These are phyloP conservation scores for Mortierella sp. DNA, from an alignment of 371 early-diverging fungal species.

Conservation along the genomic window DNA sequence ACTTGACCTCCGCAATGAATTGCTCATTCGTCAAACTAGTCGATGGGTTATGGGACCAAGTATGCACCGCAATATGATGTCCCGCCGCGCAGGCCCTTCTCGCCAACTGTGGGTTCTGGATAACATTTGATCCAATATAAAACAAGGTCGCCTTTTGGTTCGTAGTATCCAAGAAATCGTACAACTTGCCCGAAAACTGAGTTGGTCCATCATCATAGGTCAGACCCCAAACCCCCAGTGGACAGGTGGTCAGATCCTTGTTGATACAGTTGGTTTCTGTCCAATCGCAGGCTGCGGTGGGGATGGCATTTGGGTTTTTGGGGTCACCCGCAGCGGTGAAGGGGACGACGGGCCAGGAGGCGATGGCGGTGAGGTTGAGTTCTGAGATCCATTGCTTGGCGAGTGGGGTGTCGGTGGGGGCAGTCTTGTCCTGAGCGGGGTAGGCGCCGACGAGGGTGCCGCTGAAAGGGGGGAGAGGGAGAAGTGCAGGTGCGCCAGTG, in stretches of 20 bases:
- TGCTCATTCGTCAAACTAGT: constrained; percentile 77
- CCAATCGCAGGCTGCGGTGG: constrained; percentile 48
- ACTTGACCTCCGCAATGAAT: constrained; percentile 80
- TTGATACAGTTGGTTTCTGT: constrained; percentile 59
- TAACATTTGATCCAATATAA: constrained; percentile 76
- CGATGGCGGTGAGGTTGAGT: constrained; percentile 57
- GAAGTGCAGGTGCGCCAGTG: not conserved
- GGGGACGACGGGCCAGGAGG: constrained; percentile 60
- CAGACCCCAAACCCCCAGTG: constrained; percentile 65
- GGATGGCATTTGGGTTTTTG: constrained; percentile 58
- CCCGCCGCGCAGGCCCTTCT: constrained; percentile 68
- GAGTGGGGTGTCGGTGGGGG: constrained; percentile 43
- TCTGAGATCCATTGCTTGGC: constrained; percentile 43
- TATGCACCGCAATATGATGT: constrained; percentile 81
- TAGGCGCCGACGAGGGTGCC: constrained; percentile 32
- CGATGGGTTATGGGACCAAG: constrained; percentile 78
- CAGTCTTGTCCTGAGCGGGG: constrained; percentile 29
- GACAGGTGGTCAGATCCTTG: constrained; percentile 45
- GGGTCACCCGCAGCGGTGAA: constrained; percentile 50
- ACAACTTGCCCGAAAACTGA: constrained; percentile 62
- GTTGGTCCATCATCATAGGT: constrained; percentile 80
- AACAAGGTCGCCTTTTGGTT: constrained; percentile 77
- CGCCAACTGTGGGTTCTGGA: constrained; percentile 51
- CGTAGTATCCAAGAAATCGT: constrained; percentile 61
- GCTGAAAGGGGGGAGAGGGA: constrained; percentile 32